Conservation (phyloP, 805 yeast species). For the Metschnikowia noctiluminum region DNA sequence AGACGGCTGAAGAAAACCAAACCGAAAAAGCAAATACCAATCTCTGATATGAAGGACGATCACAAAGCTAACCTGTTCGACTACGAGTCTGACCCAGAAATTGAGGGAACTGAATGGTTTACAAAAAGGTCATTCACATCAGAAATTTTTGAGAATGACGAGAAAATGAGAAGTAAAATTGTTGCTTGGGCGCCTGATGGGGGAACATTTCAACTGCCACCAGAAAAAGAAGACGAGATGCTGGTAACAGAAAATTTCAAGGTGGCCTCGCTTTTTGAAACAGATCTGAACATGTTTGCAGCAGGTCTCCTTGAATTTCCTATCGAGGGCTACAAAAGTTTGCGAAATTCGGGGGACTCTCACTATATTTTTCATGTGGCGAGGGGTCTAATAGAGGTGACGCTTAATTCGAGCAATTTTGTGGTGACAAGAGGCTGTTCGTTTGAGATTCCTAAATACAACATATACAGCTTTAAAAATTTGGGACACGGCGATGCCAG, state of each 20-base stretch:
- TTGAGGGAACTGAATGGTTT: conserved; percentile 54
- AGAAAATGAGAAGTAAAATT: conserved; percentile 30
- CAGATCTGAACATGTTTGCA: conserved; percentile 61
- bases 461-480: conserved; percentile 66
- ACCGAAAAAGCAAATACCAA: background rate
- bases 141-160: conserved; percentile 47
- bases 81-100: conserved; percentile 38
- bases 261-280: conserved; percentile 62
- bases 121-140: conserved; percentile 37
- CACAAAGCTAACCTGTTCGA: conserved; percentile 19
- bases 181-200: conserved; percentile 67
- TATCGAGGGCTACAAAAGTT: conserved; percentile 54
- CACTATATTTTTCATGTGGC: conserved; percentile 74
- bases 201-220: conserved; percentile 40
- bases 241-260: conserved; percentile 45
- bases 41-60: conserved; percentile 16
- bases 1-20: background rate
- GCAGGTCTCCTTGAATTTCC: conserved; percentile 73
- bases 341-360: conserved; percentile 60
- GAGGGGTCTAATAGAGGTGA: conserved; percentile 66
- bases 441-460: conserved; percentile 77
- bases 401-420: conserved; percentile 55
- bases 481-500: conserved; percentile 55
- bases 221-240: conserved; percentile 35
- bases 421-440: conserved; percentile 69